Conservation (phyloP, 805 yeast genomes). For the Barnettozyma sp. region DNA sequence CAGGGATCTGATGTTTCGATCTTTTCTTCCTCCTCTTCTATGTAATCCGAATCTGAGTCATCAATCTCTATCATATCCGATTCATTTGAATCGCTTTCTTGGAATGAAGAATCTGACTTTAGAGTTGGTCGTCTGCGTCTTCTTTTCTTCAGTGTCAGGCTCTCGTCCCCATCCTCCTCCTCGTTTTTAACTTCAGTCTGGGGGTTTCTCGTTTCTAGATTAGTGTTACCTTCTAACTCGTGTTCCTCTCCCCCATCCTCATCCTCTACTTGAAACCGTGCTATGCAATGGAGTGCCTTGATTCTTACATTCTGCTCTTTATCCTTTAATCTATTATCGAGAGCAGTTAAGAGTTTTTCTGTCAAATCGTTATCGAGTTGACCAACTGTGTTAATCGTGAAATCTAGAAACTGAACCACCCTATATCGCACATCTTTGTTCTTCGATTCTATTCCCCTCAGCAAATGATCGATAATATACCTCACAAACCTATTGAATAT, state of each 20-base stretch:
- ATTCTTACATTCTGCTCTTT: conserved; percentile 72
- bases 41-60: conserved; percentile 1
- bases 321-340: conserved; percentile 60
- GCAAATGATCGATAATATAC: conserved; percentile 53
- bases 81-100: not conserved
- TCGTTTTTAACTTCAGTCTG: conserved; percentile 1
- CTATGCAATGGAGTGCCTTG: conserved; percentile 76
- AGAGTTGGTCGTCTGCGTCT: not conserved
- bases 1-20: conserved; percentile 35
- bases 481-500: conserved; percentile 50
- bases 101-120: not conserved
- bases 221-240: not conserved
- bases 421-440: conserved; percentile 75
- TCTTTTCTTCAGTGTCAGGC: not conserved
- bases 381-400: conserved; percentile 61
- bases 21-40: conserved; percentile 1
- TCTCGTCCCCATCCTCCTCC: not conserved
- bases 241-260: conserved; percentile 26
- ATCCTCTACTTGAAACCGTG: conserved; percentile 61
- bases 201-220: not conserved
- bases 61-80: not conserved
- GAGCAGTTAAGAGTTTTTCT: conserved; percentile 50
- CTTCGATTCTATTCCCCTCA: conserved; percentile 73
- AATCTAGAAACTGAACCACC: conserved; percentile 68
- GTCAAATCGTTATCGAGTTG: conserved; percentile 71